These are phyloP conservation scores for Takashimella tepidaria DNA, from an alignment of 1,284 basidiomycete species.

Conservation along the genomic window DNA sequence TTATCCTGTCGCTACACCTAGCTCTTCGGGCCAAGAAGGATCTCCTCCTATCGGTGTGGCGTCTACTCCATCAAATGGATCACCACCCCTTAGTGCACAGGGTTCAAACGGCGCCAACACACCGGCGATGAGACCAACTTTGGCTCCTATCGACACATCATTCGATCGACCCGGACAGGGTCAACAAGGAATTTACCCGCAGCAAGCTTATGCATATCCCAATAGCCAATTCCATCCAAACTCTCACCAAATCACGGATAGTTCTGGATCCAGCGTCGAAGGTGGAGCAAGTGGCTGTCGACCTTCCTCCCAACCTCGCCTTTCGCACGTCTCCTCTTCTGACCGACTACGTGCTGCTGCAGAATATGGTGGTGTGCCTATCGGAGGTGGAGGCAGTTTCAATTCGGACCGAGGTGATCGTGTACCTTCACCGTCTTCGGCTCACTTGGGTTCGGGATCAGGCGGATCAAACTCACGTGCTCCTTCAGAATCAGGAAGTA, in stretches of 20 bases:
- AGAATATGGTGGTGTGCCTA: no score
- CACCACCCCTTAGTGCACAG: constrained; percentile 13
- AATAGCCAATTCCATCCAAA: no score
- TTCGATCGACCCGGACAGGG: constrained; percentile 3
- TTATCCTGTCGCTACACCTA: constrained; percentile 31
- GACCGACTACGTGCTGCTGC: constrained; percentile 19
- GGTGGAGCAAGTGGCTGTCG: constrained; percentile 1
- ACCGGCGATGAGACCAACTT: constrained; percentile 14
- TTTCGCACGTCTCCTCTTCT: constrained; percentile 18
- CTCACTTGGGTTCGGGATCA: constrained; percentile 3
- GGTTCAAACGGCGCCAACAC: constrained; percentile 12
- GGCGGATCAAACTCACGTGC: constrained; percentile 1
- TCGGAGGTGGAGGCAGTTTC: constrained; percentile 10
- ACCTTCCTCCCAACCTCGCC: constrained; percentile 6
- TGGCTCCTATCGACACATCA: constrained; percentile 22
- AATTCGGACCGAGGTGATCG: constrained; percentile 9
- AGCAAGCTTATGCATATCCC: no score
- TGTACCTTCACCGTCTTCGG: constrained; percentile 22
- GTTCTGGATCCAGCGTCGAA: constrained; percentile 11
- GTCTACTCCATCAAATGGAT: constrained; percentile 4
- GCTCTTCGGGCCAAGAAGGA: constrained; percentile 17
- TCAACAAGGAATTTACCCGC: background rate
- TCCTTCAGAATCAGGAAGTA: constrained; percentile 12
- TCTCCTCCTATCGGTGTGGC: constrained; percentile 21
- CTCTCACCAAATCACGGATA: constrained; percentile 4